A percentile compares a stretch with the other conserved stretches of the same genome.
Conservation (phyloP, 2,329 filamentous ascomycete species). For the Clonostachys rhizophaga region DNA sequence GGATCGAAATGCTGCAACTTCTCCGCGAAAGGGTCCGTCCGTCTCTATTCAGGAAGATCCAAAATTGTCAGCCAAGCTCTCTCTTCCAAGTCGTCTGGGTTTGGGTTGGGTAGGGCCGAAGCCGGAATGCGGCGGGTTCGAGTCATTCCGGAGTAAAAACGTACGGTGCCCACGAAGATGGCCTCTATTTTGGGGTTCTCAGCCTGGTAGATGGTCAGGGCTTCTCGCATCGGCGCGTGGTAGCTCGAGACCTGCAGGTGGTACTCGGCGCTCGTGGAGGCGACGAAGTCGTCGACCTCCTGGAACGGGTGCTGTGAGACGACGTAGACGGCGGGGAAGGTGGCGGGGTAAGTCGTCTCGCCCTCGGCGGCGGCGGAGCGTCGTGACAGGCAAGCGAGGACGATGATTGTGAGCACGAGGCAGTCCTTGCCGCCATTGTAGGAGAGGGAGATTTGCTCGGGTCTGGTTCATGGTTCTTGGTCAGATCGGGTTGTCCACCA, state of each 20-base stretch:
- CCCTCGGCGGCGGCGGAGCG: conserved; percentile 2
- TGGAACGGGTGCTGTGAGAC: conserved; percentile 78
- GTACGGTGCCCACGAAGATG: conserved; percentile 49
- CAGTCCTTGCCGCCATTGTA: conserved; percentile 99
- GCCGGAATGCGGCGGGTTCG: no score
- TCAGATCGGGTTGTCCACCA: conserved; percentile 1
- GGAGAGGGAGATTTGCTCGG: conserved; percentile 77
- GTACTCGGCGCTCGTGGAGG: conserved; percentile 60
- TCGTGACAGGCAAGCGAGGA: conserved; percentile 60
- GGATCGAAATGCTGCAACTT: conserved; percentile 75
- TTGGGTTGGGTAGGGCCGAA: no score
- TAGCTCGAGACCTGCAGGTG: conserved; percentile 73
- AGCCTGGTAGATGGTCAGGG: conserved; percentile 71
- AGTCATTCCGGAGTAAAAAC: no score
- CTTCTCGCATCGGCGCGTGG: conserved; percentile 72
- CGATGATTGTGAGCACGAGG: conserved; percentile 83
- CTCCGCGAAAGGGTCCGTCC: conserved; percentile 88
- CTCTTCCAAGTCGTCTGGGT: no score
- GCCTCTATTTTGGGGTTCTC: conserved; percentile 62
- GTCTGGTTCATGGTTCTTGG: conserved; percentile 35
- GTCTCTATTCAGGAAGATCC: conserved; percentile 29
- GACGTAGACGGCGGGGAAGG: conserved; percentile 82
- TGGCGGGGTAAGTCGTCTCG: conserved; percentile 23
- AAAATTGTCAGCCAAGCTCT: no score
- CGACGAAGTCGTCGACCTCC: conserved; percentile 83